Conservation (phyloP, 106 monocot genomes). For the Dactylorhiza incarnata region DNA sequence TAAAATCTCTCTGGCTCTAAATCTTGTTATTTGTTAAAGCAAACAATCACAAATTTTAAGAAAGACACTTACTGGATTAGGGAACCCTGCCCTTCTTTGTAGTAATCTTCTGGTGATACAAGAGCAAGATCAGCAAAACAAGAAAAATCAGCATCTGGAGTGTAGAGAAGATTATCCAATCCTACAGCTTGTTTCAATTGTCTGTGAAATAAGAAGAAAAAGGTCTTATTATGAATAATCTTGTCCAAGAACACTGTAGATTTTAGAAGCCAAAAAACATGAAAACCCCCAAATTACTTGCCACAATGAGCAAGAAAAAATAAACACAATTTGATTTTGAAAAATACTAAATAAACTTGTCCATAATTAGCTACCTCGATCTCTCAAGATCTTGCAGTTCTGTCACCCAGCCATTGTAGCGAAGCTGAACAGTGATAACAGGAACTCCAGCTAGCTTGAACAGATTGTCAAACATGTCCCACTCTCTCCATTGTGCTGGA, state of each 20-base stretch:
- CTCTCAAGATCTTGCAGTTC: conserved; percentile 71
- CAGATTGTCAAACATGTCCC: conserved; percentile 79
- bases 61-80: conserved; percentile 76
- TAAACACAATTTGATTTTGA: neutral
- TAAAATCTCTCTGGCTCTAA: no score
- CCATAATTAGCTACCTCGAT: conserved; percentile 49
- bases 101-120: conserved; percentile 90
- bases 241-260: neutral
- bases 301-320: neutral
- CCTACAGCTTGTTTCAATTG: conserved; percentile 73
- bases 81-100: conserved; percentile 94
- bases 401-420: conserved; percentile 97
- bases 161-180: conserved; percentile 95
- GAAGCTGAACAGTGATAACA: conserved; percentile 93
- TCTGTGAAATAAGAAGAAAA: conserved; percentile 23
- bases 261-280: neutral
- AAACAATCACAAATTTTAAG: neutral
- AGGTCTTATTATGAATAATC: neutral
- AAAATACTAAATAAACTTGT: neutral
- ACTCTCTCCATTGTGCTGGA: conserved; percentile 83
- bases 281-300: neutral
- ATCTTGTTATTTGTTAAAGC: no score
- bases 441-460: conserved; percentile 93
- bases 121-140: conserved; percentile 98
- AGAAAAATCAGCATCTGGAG: conserved; percentile 96